phyloP scores from a whole-genome alignment of 768 basidiomycete genomes.

The Suillus luteus region DNA sequence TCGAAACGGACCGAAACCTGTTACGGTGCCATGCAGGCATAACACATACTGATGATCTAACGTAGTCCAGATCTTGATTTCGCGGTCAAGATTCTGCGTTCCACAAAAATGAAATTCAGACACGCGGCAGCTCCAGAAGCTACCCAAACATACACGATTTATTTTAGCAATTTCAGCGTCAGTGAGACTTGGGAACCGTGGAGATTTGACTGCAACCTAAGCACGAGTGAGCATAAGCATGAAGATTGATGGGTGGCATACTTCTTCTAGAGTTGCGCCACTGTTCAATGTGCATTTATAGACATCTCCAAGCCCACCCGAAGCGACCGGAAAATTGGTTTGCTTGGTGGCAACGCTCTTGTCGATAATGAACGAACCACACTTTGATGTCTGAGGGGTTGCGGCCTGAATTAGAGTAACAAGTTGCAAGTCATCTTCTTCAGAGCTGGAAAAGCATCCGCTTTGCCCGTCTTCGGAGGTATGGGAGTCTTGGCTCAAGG shows the following conservation, averaged over 20 bases:
- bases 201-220: constrained; percentile 13
- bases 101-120: background rate
- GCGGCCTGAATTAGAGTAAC: background rate
- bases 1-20: constrained; percentile 22
- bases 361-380: background rate
- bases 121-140: background rate
- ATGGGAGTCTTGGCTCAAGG: background rate
- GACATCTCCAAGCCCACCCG: constrained; percentile 48
- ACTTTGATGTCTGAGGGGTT: background rate
- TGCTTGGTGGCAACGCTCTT: too few relatives aligned
- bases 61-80: constrained; percentile 25
- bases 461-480: constrained; percentile 1
- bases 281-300: constrained; percentile 34
- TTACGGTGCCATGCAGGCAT: constrained; percentile 19
- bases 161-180: background rate
- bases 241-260: background rate
- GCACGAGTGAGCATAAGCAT: background rate
- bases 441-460: background rate
- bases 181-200: background rate
- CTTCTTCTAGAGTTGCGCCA: background rate
- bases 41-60: constrained; percentile 25
- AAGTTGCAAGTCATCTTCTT: background rate
- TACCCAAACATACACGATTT: background rate
- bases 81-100: constrained; percentile 25
- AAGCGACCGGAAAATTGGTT: background rate